Evolutionary conservation across 2,329 filamentous ascomycete genomes (phyloP).

Genomic region (Cladorrhinum sp.): DNA sequence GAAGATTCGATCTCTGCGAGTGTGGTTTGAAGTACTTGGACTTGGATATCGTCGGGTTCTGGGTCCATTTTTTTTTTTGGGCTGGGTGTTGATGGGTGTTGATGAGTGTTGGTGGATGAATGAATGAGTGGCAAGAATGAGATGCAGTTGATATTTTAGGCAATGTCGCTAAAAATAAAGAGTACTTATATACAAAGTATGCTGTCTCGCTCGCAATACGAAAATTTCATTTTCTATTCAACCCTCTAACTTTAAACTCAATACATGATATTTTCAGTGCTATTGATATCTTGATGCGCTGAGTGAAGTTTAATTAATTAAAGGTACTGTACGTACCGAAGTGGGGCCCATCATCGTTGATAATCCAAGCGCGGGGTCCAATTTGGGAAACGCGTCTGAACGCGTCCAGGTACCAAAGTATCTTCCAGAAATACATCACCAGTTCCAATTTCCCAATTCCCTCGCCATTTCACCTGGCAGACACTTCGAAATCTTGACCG

Average conservation of each 20-base stretch:
- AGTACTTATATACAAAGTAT: neutral
- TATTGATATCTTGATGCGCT: too few relatives aligned
- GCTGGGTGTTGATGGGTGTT: neutral
- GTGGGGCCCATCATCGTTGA: neutral
- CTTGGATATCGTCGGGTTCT: slow-evolving; percentile 36
- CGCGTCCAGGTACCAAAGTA: slow-evolving; percentile 11
- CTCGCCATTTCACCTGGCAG: neutral
- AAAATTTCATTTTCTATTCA: too few relatives aligned
- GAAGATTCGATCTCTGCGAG: slow-evolving; percentile 40
- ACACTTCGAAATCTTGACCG: neutral
- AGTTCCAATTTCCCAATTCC: neutral
- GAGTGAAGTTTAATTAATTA: too few relatives aligned
- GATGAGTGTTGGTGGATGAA: neutral
- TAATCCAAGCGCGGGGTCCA: slow-evolving; percentile 7
- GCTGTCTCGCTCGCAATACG: too few relatives aligned
- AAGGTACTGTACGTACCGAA: neutral
- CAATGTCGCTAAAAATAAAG: neutral
- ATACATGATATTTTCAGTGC: too few relatives aligned
- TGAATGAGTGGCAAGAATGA: neutral
- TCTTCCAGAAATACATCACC: neutral
- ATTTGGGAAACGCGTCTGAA: slow-evolving; percentile 10
- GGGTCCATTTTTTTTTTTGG: neutral
- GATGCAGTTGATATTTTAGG: too few relatives aligned
- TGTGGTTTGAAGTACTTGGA: slow-evolving; percentile 43
- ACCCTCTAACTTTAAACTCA: too few relatives aligned